Base-by-base conservation (phyloP, 176 grass and related monocot species). In the Musa beccarii region DNA sequence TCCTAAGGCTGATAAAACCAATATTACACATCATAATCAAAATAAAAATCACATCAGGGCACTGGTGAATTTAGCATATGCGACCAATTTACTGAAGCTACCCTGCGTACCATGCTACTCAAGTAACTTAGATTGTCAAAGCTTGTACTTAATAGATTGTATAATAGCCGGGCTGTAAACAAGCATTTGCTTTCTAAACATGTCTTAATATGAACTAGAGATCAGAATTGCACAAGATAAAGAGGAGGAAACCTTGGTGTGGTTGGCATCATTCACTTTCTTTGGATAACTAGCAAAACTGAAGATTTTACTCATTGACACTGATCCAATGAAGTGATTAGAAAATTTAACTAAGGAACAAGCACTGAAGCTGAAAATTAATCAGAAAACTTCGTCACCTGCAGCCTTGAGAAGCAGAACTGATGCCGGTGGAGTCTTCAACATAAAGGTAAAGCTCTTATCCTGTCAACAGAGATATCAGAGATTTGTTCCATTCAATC, bases 371-470 rank as follows among this genome's bases (percentile, higher is more conserved):
- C 14, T 10, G 16, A 23, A 1, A 11, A 19, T 14, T 49, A 23
- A 12, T 34, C 52, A 66, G 10, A 34, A 64, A 80, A 63, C 11
- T 59, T 12, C 19, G 52, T 28, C 57, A 98, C 95, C 95, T 89
- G 95, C 90, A 82, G 95, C 95, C 76, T 98, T 98, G 72, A 93
- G 90, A 53, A 98, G 90, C 72, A 98, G 84, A 69, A 98, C 86
- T 9, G 95, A 98, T 2, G 95, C 95, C 11, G 95, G 95, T 20
- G 95, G 90, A 50, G 95, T 98, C 86, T 98, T 98, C 83, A 98
- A 66, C 59, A 98, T 84, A 80, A 98, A 98, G 8, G 95, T 98
- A 79, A 94, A 98, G 76, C 95, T 98, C 78, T 90, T 98, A 80
- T 98, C 95, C 94, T 97, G 75, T 11, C 22, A 75, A 79, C 54